Evolutionary conservation across 2,329 filamentous ascomycete genomes (phyloP).

Genomic region (Neopestalotiopsis sp.): DNA sequence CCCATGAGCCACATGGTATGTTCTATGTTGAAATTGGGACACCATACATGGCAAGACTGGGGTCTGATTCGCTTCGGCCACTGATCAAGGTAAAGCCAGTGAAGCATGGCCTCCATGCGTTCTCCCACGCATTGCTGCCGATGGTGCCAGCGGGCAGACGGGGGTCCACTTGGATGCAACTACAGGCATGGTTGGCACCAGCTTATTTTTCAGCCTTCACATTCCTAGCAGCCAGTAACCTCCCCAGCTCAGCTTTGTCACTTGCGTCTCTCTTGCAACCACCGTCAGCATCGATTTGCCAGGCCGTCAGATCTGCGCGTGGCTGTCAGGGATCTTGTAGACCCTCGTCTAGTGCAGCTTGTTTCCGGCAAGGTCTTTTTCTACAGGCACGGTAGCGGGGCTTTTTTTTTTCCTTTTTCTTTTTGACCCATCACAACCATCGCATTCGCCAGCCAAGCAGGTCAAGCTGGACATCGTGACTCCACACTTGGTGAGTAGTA

Average conservation of each 20-base stretch:
- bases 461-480: neutral
- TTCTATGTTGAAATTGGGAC: neutral
- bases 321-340: conserved; percentile 43
- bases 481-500: conserved; percentile 1
- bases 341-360: conserved; percentile 29
- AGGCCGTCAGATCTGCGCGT: conserved; percentile 42
- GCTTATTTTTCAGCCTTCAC: neutral
- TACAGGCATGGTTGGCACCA: conserved; percentile 10
- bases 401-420: neutral
- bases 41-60: neutral
- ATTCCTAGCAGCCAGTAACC: neutral
- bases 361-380: conserved; percentile 29
- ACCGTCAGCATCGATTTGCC: conserved; percentile 18
- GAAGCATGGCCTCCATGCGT: conserved; percentile 12
- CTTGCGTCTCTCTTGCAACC: neutral
- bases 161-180: conserved; percentile 16
- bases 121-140: conserved; percentile 15
- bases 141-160: conserved; percentile 14
- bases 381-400: neutral
- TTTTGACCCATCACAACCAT: neutral
- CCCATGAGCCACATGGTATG: conserved; percentile 1
- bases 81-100: neutral
- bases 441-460: neutral
- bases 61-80: neutral
- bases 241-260: neutral